phyloP scores from a whole-genome alignment of 1,139 yeast species.

The Kazachstania sp. region DNA sequence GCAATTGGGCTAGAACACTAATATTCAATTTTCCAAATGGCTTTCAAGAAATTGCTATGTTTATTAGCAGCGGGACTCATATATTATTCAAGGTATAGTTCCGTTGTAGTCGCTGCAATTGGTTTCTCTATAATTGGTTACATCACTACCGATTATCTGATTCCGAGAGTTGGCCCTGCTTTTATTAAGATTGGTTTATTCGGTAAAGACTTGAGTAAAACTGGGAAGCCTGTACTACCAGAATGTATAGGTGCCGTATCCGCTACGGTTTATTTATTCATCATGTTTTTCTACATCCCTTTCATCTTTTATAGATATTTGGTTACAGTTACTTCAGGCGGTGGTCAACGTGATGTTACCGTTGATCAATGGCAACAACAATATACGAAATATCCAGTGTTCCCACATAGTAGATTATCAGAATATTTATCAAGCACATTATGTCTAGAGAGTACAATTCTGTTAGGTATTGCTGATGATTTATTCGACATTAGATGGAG shows the following conservation, averaged over 20 bases:
- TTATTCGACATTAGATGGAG: conserved; percentile 95
- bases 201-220: conserved; percentile 78
- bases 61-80: conserved; percentile 10
- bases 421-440: conserved; percentile 79
- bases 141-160: conserved; percentile 46
- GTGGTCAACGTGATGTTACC: conserved; percentile 42
- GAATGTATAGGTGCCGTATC: conserved; percentile 88
- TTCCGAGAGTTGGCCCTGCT: conserved; percentile 58
- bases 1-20: not conserved
- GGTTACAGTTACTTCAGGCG: conserved; percentile 50
- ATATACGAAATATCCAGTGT: conserved; percentile 31
- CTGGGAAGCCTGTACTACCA: conserved; percentile 63
- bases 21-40: not conserved
- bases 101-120: conserved; percentile 37
- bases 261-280: conserved; percentile 69
- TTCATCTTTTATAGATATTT: conserved; percentile 77
- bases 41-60: not conserved
- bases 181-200: conserved; percentile 71
- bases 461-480: conserved; percentile 89
- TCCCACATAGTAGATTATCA: conserved; percentile 80
- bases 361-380: conserved; percentile 3
- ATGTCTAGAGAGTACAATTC: conserved; percentile 73
- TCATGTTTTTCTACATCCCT: conserved; percentile 82
- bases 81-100: conserved; percentile 15
- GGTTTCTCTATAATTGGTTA: conserved; percentile 68